Evolutionary conservation across 2,329 filamentous ascomycete genomes (phyloP).

Genomic region (Claviceps lovelessii): DNA sequence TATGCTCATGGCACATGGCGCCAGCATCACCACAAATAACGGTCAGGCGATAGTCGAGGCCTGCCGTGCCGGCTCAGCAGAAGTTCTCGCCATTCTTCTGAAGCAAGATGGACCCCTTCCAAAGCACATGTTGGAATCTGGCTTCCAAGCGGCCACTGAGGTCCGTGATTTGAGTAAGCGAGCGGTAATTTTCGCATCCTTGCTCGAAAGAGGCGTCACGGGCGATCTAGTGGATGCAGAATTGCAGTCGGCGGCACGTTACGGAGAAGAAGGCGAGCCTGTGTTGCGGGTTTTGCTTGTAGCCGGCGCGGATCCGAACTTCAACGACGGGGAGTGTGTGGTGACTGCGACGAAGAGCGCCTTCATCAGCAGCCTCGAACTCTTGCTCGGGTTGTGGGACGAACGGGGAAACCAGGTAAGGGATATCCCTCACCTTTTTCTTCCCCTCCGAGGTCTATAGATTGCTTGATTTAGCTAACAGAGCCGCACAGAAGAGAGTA

Average conservation of each 20-base stretch:
- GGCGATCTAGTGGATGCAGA: conserved; percentile 39
- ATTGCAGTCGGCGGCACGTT: conserved; percentile 37
- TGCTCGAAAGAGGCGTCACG: conserved; percentile 34
- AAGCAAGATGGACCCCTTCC: conserved; percentile 24
- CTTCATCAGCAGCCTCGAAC: conserved; percentile 33
- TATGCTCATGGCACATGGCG: conserved; percentile 37
- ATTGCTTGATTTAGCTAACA: neutral
- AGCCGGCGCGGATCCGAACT: conserved; percentile 40
- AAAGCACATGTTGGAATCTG: conserved; percentile 30
- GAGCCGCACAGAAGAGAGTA: conserved; percentile 25
- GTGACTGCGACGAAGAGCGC: conserved; percentile 39
- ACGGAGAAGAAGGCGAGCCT: conserved; percentile 32
- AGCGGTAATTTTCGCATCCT: conserved; percentile 33
- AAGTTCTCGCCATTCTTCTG: conserved; percentile 37
- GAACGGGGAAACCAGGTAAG: conserved; percentile 27
- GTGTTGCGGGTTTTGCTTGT: conserved; percentile 36
- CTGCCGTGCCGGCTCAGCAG: conserved; percentile 33
- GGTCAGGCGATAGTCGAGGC: conserved; percentile 42
- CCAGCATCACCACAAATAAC: conserved; percentile 33
- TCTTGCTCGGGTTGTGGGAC: conserved; percentile 35
- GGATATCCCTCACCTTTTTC: neutral
- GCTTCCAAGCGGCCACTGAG: conserved; percentile 41
- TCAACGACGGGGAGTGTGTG: conserved; percentile 39
- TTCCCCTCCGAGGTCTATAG: too few species aligned
- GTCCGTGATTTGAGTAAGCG: conserved; percentile 35